phyloP scores from a whole-genome alignment of 106 monocot species.

The Amphibolis antarctica region DNA sequence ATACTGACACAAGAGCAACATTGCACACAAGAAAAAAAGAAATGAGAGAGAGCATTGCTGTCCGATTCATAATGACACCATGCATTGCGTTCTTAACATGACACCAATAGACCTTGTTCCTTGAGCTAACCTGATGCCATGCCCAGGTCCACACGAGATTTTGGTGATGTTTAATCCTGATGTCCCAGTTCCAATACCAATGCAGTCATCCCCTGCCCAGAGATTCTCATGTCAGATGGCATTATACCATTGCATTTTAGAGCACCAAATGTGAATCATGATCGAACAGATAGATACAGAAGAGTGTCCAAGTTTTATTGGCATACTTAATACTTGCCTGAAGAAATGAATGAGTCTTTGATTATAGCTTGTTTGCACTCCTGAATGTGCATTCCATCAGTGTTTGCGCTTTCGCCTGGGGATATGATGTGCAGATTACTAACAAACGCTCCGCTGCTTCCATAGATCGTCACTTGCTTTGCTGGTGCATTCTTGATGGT shows the following conservation, averaged over 20 bases:
- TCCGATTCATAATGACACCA: no score
- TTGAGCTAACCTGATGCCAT: conserved; percentile 10
- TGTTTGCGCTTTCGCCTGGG: conserved; percentile 5
- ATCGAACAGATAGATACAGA: no score
- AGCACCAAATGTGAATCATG: no score
- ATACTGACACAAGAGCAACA: conserved; percentile 3
- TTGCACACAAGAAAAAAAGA: no score
- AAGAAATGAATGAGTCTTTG: not conserved
- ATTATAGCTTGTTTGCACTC: conserved; percentile 1
- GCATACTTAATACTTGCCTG: no score
- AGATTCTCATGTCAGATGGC: no score
- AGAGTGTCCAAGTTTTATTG: no score
- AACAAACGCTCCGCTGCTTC: not conserved
- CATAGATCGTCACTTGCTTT: conserved; percentile 5
- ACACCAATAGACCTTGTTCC: no score
- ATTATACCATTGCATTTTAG: no score
- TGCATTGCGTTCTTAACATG: no score
- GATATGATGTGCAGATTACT: not conserved
- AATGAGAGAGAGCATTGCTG: no score
- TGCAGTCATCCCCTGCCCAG: conserved; percentile 17
- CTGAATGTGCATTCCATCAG: conserved; percentile 10
- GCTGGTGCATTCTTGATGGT: conserved; percentile 5
- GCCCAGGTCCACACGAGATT: conserved; percentile 14
- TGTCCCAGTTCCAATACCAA: conserved; percentile 11
- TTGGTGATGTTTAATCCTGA: conserved; percentile 7